Base-by-base conservation (phyloP, 23 red algal genomes). In the Gracilaria vermiculophylla region DNA sequence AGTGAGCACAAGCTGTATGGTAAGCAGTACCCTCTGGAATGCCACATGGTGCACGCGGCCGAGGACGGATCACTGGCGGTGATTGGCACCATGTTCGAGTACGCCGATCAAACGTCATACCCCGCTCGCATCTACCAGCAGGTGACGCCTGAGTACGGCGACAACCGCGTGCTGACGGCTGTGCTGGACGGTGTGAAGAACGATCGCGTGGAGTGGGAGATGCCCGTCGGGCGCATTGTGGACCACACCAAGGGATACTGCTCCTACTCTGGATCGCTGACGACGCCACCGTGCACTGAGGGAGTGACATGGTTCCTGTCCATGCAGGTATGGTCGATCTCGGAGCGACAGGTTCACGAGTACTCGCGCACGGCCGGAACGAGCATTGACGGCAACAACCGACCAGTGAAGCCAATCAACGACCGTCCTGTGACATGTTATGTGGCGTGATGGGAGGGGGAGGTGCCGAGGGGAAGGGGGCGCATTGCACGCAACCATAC, bases 221-320 rank as follows among this genome's bases (percentile, higher is more conserved):
- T 79, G 0, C 50, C 49, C 20, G 50, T 79, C 49, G 76, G 53
- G 1, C 49, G 28, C 19, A 42, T 79, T 16, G 53, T 79, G 39
- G n/a, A 79, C 24, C 76, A 57, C n/a, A 79, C 21, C 76, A 60
- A 79, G 53, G 66, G 85, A 0, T 80, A 62, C 37, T 95, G 87
- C 64, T 55, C 80, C 9, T 95, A 75, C 21, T 75, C 80, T 12
- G 93, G 93, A n/a, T 77, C 62, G 31, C 65, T 95, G 14, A 95
- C 93, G 5, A 95, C 93, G 15, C 93, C 93, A 58, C 93, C 93
- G 39, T 95, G 93, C 35, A 85, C 84, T 0, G 93, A 95, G 64
- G 85, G 85, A 32, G 93, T 95, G 24, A 95, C 86, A 1, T 95
- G 76, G 77, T 70, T 91, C 44, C 66, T 91, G 74, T 60, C 54